These are phyloP conservation scores for Nyctanthes arbortristis DNA, from an alignment of 257 asterid genomes.

Conservation along the genomic window DNA sequence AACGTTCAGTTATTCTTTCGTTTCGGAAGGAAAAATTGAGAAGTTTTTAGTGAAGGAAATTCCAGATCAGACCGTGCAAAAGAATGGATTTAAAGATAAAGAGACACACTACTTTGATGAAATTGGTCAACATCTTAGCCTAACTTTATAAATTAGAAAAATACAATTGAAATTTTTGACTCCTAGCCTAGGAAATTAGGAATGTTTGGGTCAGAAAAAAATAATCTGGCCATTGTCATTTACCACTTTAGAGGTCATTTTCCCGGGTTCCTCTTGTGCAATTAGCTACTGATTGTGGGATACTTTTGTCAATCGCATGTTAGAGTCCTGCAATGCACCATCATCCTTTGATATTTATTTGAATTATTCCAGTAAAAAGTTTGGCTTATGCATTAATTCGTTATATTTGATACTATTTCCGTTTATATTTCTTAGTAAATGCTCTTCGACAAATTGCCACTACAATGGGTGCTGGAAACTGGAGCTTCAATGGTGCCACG, in stretches of 20 bases:
- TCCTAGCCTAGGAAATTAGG: not conserved
- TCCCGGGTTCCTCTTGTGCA: not conserved
- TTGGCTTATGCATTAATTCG: not conserved
- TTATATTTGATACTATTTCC: not conserved
- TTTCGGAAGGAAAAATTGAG: not conserved
- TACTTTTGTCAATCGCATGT: not conserved
- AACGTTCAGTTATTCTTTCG: conserved; percentile 8
- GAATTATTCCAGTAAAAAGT: no score
- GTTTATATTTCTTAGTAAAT: conserved; percentile 42
- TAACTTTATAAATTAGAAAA: no score
- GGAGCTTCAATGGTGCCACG: conserved; percentile 60
- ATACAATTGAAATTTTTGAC: not conserved
- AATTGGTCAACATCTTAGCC: not conserved
- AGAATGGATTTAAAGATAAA: not conserved
- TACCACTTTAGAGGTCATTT: not conserved
- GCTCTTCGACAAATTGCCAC: conserved; percentile 65
- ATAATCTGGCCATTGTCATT: not conserved
- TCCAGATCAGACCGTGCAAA: not conserved
- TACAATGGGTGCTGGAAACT: conserved; percentile 73
- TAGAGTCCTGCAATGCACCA: not conserved
- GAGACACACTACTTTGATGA: not conserved
- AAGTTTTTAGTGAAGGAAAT: not conserved
- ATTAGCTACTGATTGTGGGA: not conserved
- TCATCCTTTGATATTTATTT: not conserved
- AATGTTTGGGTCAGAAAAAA: not conserved